A percentile compares a stretch with the other conserved stretches of the same genome.
Evolutionary conservation across 805 yeast species (phyloP).

Genomic region (Debaryomyces castellii): DNA sequence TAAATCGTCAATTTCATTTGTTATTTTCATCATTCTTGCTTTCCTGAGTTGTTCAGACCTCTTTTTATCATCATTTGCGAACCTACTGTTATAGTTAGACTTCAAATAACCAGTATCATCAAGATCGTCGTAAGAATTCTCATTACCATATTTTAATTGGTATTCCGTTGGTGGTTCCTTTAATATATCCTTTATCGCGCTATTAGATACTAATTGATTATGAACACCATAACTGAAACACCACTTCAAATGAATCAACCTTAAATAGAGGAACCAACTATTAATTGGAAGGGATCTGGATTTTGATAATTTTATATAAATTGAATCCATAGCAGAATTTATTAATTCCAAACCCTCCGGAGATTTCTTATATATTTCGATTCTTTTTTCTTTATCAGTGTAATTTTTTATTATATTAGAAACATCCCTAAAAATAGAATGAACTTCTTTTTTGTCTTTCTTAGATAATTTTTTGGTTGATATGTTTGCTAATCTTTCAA

Average conservation of each 20-base stretch:
- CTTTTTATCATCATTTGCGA: conserved; percentile 28
- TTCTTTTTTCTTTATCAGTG: conserved; percentile 31
- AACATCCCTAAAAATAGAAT: conserved; percentile 61
- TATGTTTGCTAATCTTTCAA: conserved; percentile 46
- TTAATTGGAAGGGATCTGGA: conserved; percentile 46
- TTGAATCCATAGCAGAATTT: conserved; percentile 28
- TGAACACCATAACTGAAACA: conserved; percentile 53
- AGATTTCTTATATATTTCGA: conserved; percentile 34
- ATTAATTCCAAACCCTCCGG: conserved; percentile 34
- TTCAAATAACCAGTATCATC: conserved; percentile 9
- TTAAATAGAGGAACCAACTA: conserved; percentile 49
- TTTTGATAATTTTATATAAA: conserved; percentile 44
- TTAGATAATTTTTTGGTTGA: conserved; percentile 60
- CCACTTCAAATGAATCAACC: conserved; percentile 51
- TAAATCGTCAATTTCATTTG: conserved; percentile 31
- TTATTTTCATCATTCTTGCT: conserved; percentile 34
- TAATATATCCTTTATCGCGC: conserved; percentile 33
- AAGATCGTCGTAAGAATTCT: conserved; percentile 9
- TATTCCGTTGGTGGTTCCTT: conserved; percentile 30
- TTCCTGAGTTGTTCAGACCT: conserved; percentile 36
- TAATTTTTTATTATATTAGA: conserved; percentile 46
- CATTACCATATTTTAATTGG: conserved; percentile 18
- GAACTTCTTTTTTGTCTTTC: conserved; percentile 59
- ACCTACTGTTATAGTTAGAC: conserved; percentile 11
- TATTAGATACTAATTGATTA: conserved; percentile 43